Base-by-base conservation (phyloP, 2,329 filamentous ascomycete genomes). In the Calonectria crousiana region DNA sequence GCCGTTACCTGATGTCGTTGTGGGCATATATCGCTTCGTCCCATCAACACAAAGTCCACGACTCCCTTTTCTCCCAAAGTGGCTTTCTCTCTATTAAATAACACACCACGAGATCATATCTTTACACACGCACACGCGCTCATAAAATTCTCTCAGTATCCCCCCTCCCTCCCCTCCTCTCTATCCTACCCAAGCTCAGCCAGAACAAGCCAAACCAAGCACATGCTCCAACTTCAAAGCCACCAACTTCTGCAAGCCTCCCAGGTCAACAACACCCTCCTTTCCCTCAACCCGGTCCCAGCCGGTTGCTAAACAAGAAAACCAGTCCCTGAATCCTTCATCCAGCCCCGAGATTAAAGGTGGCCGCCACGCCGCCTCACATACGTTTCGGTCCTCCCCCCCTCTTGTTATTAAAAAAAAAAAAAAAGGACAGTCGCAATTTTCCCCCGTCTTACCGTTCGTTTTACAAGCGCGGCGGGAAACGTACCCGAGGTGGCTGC, bases 331-430 rank as follows among this genome's bases (percentile, higher is more conserved):
- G n/a, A 14, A 36, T 41, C 23, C 14, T 16, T 26, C 34, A 26
- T 32, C 28, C 32, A 67, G 34, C 47, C 16, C 49, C n/a, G 4
- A 67, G 34, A 56, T 67, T 67, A 67, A 67, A 67, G 49, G 65
- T 67, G 49, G 26, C 16, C 47, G 56, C 56, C 56, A 41, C 56
- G 18, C 34, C 34, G 34, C 34, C 18, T 23, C 56, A 23, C 34
- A 38, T 26, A 6, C 34, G 56, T 60, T 60, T 60, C 13, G 34
- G 4, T 8, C 56, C 52, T 23, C 44, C 41, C 38, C 38, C 38
- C 41, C 6, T 41, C 41, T 18, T 18, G 2, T 20, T n/a, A n/a
- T n/a, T n/a, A n/a, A n/a, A 20, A 14, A 20, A 11, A 14, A 47
- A 47, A 47, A 47, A 47, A 28, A 28, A 9, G 6, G 4, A 32